phyloP scores from a whole-genome alignment of 352 stramenopile genomes.

The Pythium volutum region DNA sequence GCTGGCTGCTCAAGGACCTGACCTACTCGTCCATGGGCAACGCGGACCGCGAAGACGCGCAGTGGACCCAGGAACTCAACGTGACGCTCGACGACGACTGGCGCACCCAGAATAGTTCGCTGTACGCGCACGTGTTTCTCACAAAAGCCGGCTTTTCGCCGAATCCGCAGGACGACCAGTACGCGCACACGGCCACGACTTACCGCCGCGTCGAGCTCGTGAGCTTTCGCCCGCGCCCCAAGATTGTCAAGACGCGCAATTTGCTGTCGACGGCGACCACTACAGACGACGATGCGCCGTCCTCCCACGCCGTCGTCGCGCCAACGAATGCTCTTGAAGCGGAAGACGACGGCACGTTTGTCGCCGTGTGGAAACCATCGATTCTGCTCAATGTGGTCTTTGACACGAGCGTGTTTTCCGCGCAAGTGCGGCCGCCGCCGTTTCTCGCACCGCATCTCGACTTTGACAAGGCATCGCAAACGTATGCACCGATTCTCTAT shows the following conservation, averaged over 20 bases:
- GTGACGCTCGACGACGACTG: conserved; percentile 68
- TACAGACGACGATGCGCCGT: conserved; percentile 21
- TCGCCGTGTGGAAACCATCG: conserved; percentile 81
- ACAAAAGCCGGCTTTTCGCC: conserved; percentile 68
- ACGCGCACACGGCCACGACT: conserved; percentile 48
- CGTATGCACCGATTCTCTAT: conserved; percentile 90
- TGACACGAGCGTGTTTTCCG: conserved; percentile 67
- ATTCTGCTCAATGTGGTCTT: conserved; percentile 69
- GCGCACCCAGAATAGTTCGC: conserved; percentile 59
- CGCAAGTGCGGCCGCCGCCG: conserved; percentile 49
- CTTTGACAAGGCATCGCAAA: conserved; percentile 45
- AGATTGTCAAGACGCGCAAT: conserved; percentile 78
- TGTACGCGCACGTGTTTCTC: conserved; percentile 86
- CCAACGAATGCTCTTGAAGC: no score
- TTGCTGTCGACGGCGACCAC: conserved; percentile 31
- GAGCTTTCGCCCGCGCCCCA: conserved; percentile 70
- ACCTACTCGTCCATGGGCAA: conserved; percentile 53
- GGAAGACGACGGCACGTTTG: conserved; percentile 35
- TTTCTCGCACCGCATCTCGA: conserved; percentile 65
- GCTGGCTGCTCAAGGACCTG: conserved; percentile 54
- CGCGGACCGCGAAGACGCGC: conserved; percentile 40
- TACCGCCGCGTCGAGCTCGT: conserved; percentile 64
- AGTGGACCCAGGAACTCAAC: conserved; percentile 56
- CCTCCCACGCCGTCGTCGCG: background rate
- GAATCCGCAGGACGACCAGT: conserved; percentile 60